Percentiles rank a stretch among this genome's conserved stretches.
These are phyloP conservation scores for Pyricularia grisea DNA, from an alignment of 2,329 filamentous ascomycete genomes.

Conservation along the genomic window DNA sequence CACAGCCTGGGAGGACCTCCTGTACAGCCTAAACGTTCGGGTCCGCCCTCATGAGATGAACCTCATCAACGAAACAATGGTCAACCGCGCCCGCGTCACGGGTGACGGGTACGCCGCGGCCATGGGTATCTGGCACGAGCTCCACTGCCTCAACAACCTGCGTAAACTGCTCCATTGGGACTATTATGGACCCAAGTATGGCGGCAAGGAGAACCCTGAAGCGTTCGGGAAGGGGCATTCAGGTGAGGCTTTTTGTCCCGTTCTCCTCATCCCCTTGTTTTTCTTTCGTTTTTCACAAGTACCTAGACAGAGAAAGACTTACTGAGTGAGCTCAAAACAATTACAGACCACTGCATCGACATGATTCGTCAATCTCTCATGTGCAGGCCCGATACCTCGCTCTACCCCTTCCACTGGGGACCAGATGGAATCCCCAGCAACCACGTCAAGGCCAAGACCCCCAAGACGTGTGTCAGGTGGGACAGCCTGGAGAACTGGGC, in stretches of 20 bases:
- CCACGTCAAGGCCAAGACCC: background rate
- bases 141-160: background rate
- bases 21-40: background rate
- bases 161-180: background rate
- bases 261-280: background rate
- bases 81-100: background rate
- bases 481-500: background rate
- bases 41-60: background rate
- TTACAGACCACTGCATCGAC: background rate
- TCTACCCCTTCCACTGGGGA: background rate
- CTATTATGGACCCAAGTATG: background rate
- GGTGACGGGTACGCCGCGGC: background rate
- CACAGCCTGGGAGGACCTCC: background rate
- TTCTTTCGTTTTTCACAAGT: too few relatives aligned
- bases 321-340: background rate
- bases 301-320: too few relatives aligned
- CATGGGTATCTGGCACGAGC: background rate
- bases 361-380: background rate
- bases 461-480: background rate
- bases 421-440: background rate
- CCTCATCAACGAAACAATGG: background rate
- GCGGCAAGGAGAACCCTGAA: background rate
- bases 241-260: background rate
- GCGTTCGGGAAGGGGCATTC: background rate
- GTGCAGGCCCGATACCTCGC: background rate